Conservation (phyloP, 768 basidiomycete species). For the Boletus pseudo-olivaceus region DNA sequence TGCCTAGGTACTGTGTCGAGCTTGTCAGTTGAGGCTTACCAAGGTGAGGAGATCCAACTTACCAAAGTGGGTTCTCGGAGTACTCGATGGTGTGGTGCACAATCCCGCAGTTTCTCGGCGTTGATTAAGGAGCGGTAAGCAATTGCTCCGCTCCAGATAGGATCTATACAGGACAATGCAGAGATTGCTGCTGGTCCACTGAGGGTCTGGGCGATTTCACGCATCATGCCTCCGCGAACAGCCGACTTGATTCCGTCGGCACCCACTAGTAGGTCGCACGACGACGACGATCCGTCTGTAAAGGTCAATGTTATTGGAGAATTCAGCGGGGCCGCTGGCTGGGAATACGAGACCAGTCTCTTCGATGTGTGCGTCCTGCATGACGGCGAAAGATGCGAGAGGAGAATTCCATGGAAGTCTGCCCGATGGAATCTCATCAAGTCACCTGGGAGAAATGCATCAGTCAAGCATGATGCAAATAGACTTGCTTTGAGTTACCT, state of each 20-base stretch:
- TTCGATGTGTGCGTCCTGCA: constrained; percentile 52
- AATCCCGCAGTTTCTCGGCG: constrained; percentile 41
- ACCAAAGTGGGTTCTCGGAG: constrained; percentile 50
- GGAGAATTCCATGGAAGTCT: constrained; percentile 60
- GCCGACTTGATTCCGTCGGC: constrained; percentile 67
- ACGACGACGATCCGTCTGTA: constrained; percentile 54
- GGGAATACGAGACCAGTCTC: constrained; percentile 54
- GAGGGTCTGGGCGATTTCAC: constrained; percentile 30
- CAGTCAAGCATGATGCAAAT: neutral
- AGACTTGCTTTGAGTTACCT: constrained; percentile 35
- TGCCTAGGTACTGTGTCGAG: constrained; percentile 51
- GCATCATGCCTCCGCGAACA: constrained; percentile 37
- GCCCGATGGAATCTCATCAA: constrained; percentile 58
- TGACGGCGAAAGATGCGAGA: constrained; percentile 44
- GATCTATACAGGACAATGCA: constrained; percentile 43
- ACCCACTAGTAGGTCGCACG: constrained; percentile 65
- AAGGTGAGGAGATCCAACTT: constrained; percentile 8
- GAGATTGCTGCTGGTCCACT: constrained; percentile 39
- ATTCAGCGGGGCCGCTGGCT: constrained; percentile 34
- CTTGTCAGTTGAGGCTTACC: neutral
- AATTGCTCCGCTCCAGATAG: constrained; percentile 56
- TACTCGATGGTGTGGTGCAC: constrained; percentile 45
- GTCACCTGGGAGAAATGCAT: constrained; percentile 37
- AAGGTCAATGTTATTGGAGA: constrained; percentile 48
- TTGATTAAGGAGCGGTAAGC: constrained; percentile 61